Evolutionary conservation across 2,329 filamentous ascomycete species (phyloP).

Genomic region (Emydomyces testavorans): DNA sequence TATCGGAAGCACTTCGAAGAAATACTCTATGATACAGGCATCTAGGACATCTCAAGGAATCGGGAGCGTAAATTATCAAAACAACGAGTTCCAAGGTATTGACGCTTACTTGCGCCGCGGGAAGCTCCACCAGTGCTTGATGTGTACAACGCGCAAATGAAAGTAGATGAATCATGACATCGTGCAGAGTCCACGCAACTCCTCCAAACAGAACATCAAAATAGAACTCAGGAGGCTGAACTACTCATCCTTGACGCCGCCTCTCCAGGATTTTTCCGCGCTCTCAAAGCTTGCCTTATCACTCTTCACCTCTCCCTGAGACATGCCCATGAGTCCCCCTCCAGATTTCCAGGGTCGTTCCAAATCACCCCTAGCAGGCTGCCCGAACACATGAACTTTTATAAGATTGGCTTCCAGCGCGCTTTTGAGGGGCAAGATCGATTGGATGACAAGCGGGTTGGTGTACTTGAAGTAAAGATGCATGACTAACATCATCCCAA

Average conservation of each 20-base stretch:
- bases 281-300: slow-evolving; percentile 65
- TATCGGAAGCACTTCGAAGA: neutral
- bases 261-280: slow-evolving; percentile 40
- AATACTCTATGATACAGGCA: slow-evolving; percentile 3
- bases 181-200: neutral
- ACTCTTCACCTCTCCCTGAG: slow-evolving; percentile 61
- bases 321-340: slow-evolving; percentile 69
- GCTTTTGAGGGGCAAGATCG: slow-evolving; percentile 93
- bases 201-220: slow-evolving; percentile 1
- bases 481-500: slow-evolving; percentile 98
- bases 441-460: slow-evolving; percentile 97
- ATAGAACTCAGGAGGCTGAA: neutral
- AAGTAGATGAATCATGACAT: neutral
- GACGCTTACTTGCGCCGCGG: neutral
- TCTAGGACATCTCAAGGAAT: too few species aligned
- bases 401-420: slow-evolving; percentile 89
- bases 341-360: slow-evolving; percentile 90
- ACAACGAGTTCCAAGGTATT: too few species aligned
- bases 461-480: slow-evolving; percentile 99
- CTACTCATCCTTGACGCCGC: slow-evolving; percentile 43
- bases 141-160: neutral
- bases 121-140: neutral
- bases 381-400: slow-evolving; percentile 87
- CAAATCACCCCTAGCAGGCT: slow-evolving; percentile 77
- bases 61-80: too few species aligned